Conservation (phyloP, 2,329 filamentous ascomycete genomes). For the Metarhizium album region DNA sequence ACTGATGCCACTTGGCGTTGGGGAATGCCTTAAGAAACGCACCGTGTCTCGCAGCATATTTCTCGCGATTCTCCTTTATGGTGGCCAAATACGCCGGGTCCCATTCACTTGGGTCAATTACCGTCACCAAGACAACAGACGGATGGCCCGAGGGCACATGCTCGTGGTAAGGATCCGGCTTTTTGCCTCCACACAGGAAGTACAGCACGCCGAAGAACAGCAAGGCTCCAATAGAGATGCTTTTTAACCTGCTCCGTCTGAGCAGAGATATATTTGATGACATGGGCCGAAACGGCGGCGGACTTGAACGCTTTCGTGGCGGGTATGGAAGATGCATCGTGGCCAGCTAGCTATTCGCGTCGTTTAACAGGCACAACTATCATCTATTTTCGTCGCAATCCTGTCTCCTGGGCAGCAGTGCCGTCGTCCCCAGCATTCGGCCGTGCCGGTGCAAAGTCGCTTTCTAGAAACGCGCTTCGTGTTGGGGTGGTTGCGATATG, state of each 20-base stretch:
- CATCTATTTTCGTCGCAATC: not conserved
- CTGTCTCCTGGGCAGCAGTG: not conserved
- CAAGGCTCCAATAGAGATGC: slow-evolving; percentile 43
- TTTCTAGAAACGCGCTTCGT: not conserved
- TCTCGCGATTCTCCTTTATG: slow-evolving; percentile 70
- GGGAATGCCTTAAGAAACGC: slow-evolving; percentile 19
- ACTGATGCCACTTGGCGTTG: too few species aligned
- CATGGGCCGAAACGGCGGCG: slow-evolving; percentile 57
- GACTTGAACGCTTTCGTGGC: slow-evolving; percentile 70
- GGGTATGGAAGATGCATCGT: slow-evolving; percentile 86
- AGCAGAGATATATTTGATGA: slow-evolving; percentile 41
- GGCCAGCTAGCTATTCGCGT: slow-evolving; percentile 4
- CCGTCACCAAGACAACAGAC: slow-evolving; percentile 70
- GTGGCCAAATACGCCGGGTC: slow-evolving; percentile 58
- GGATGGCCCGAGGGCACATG: slow-evolving; percentile 42
- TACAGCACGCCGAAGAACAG: slow-evolving; percentile 49
- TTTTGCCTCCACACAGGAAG: slow-evolving; percentile 35
- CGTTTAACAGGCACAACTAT: not conserved
- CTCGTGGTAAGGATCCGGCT: slow-evolving; percentile 21
- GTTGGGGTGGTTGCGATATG: not conserved
- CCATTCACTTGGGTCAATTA: slow-evolving; percentile 58
- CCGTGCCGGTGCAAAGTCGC: not conserved
- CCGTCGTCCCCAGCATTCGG: not conserved
- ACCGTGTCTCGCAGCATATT: slow-evolving; percentile 85
- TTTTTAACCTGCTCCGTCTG: slow-evolving; percentile 53